Evolutionary conservation across 2,329 filamentous ascomycete genomes (phyloP), one percentile per base, ranked within the genome.

Genomic region (Davidsoniella neocaledoniae): DNA sequence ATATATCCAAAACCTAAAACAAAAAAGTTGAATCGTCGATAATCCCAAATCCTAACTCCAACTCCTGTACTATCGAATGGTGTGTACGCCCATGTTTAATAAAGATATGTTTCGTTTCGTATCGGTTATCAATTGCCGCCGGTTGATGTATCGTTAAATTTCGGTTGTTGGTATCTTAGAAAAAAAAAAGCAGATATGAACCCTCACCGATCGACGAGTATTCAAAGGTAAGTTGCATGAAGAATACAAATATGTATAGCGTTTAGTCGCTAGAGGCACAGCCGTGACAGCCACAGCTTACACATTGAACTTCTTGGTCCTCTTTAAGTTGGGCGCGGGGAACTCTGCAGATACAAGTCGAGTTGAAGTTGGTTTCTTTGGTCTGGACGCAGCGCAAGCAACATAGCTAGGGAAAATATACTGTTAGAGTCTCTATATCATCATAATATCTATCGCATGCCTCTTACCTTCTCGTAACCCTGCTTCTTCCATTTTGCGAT

Each of bases 401-500:
- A 66, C 91, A 98, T 41, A 98, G 69, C 84, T 91, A 60, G 33
- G 17, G 21, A 43, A 29, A 4, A 39, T n/a, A 17, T 7, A 38
- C 2, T 46, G 51, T 65, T 53, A 67, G 60, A 42, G 55, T 44
- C 29, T 47, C 16, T 6, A 45, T 19, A 43, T n/a, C 29, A 36
- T 1, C 16, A 12, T 25, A 17, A 16, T 16, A 16, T 16, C 7
- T 51, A 33, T 12, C 8, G 1, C n/a, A n/a, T 8, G 29, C 25
- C 5, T 63, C 72, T 47, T 64, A 86, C 85, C 79, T 96, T 95
- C 66, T 98, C 91, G 61, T 98, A 98, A 14, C 91, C 91, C 60
- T 93, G 84, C 70, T 98, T 98, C 77, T 98, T 98, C 91, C 91
- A 98, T 69, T 98, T 98, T 12, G 91, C 91, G 61, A 98, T 96